These are phyloP conservation scores for Geotrichum phurueaensis DNA, from an alignment of 1,139 yeast genomes.

Conservation along the genomic window DNA sequence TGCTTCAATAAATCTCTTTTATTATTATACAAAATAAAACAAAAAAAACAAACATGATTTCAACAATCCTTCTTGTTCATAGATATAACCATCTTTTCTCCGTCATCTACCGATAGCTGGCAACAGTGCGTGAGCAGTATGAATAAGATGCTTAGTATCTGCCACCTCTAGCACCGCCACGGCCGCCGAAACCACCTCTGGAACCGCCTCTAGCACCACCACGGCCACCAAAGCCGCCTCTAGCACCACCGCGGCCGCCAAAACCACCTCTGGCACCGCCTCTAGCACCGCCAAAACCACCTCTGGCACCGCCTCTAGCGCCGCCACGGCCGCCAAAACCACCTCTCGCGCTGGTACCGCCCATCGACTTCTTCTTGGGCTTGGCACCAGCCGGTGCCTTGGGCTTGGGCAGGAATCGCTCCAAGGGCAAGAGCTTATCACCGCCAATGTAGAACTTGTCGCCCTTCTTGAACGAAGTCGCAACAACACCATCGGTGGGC, in stretches of 20 bases:
- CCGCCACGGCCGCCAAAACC: conserved; percentile 42
- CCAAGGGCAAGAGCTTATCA: conserved; percentile 90
- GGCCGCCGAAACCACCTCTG: conserved; percentile 12
- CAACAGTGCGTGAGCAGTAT: not conserved
- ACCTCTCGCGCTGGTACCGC: conserved; percentile 42
- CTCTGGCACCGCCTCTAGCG: conserved; percentile 41
- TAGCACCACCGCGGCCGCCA: conserved; percentile 23
- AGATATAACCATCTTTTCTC: not conserved
- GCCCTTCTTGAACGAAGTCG: conserved; percentile 86
- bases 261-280: conserved; percentile 32
- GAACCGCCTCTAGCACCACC: conserved; percentile 21
- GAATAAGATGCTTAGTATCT: conserved; percentile 4
- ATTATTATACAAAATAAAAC: not conserved
- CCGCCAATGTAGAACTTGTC: conserved; percentile 94
- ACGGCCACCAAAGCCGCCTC: conserved; percentile 21
- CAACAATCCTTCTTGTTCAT: not conserved
- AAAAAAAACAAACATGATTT: not conserved
- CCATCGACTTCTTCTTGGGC: conserved; percentile 56
- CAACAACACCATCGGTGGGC: conserved; percentile 94
- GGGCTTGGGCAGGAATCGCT: conserved; percentile 92
- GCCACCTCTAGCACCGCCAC: conserved; percentile 14
- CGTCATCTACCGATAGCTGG: not conserved
- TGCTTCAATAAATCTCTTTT: not conserved
- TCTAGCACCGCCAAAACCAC: conserved; percentile 39
- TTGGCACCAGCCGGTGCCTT: conserved; percentile 71